Conservation (phyloP, 1,139 yeast genomes). For the Kurtzmaniella quercitrusa region DNA sequence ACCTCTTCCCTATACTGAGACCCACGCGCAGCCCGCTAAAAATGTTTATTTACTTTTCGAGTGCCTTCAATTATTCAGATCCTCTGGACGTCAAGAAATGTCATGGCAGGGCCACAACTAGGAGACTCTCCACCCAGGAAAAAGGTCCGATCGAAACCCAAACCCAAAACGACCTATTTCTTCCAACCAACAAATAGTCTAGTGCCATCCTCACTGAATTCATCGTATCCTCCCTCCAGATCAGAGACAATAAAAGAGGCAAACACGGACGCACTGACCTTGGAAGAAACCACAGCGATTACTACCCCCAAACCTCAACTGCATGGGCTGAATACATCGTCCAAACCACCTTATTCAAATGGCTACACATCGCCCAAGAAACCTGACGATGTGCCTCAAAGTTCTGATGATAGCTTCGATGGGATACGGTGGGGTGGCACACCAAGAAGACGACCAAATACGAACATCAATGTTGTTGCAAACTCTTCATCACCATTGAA, state of each 20-base stretch:
- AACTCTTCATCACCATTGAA: constrained; percentile 30
- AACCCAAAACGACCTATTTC: constrained; percentile 29
- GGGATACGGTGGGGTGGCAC: constrained; percentile 38
- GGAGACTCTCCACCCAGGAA: constrained; percentile 7
- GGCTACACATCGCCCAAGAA: constrained; percentile 2
- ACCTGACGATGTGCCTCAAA: constrained; percentile 17
- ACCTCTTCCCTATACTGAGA: background rate
- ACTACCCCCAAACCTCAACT: background rate
- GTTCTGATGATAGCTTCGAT: constrained; percentile 46
- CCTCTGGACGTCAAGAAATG: constrained; percentile 3
- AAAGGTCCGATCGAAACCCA: constrained; percentile 11
- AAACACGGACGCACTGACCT: background rate
- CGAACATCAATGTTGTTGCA: constrained; percentile 7
- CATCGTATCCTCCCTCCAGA: background rate
- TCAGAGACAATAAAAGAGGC: background rate
- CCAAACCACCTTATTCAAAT: constrained; percentile 2
- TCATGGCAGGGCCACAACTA: constrained; percentile 5
- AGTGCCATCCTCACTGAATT: constrained; percentile 6
- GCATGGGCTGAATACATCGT: background rate
- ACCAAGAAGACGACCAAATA: constrained; percentile 7
- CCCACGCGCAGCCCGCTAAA: background rate
- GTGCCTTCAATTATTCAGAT: constrained; percentile 1
- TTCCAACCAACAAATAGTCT: constrained; percentile 34
- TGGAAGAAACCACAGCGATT: background rate
- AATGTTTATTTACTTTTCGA: background rate